Evolutionary conservation across 140 eudicot genomes (phyloP), one percentile per base, ranked within the genome.

Genomic region (Bidens hawaiensis): DNA sequence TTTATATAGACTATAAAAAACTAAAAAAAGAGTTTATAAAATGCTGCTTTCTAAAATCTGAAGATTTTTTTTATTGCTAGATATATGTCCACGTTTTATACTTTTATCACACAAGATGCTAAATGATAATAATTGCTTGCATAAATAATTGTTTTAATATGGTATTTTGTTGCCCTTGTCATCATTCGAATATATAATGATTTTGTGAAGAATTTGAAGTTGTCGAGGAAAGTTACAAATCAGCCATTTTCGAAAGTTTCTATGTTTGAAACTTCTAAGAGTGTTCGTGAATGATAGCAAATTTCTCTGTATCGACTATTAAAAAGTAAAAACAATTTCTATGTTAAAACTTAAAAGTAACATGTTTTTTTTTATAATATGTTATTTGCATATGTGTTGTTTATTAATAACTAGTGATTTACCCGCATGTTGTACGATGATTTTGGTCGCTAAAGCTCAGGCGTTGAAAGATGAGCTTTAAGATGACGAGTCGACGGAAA

Each of bases 211-310:
- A 36, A 47, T 26, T 50, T 70, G 30, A 34, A 38, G 54, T 60
- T 60, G 75, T 59, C 53, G 21, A 5, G 33, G 27, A 40, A 21
- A 48, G 1, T 70, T 59, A 48, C 53, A 6, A 6, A 46, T 23
- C 60, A n/a, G 68, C 26, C 68, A 4, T 60, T 47, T 13, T 61
- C 34, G 16, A 31, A 56, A 55, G 3, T 68, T 25, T 46, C 16
- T 1, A 26, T 30, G 10, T 16, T 31, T 40, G 28, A 9, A 38
- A 22, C 38, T 70, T 60, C 62, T 48, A 30, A 47, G 75, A 70
- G 60, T 17, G 61, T 69, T 69, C 68, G 3, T 21, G 6, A 9
- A 3, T 45, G n/a, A n/a, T 22, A 23, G 8, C 1, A 14, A 34
- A 7, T 7, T 8, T 34, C 1, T 5, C 42, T 4, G 10, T 33